Conservation (phyloP, 805 yeast genomes). For the Alloascoidea africana region DNA sequence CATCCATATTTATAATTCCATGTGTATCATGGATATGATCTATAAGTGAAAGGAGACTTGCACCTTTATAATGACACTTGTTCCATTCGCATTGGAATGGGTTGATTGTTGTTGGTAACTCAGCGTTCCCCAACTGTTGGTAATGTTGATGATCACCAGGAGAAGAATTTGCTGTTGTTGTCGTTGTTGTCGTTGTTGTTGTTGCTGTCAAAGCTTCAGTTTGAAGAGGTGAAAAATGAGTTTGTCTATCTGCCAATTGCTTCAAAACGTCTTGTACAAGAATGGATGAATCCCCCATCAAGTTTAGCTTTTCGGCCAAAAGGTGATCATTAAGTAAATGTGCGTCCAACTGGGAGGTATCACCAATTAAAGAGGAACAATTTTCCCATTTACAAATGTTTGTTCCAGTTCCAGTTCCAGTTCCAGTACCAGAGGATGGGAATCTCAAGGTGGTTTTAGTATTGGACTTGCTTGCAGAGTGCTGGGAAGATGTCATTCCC, state of each 20-base stretch:
- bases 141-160: constrained; percentile 5
- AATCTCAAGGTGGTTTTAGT: too few relatives aligned
- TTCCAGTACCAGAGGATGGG: too few relatives aligned
- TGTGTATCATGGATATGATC: constrained; percentile 41
- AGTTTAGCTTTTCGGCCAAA: constrained; percentile 13
- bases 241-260: constrained; percentile 8
- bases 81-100: constrained; percentile 56
- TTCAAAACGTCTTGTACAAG: constrained; percentile 3
- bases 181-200: too few relatives aligned
- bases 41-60: constrained; percentile 36
- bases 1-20: constrained; percentile 13
- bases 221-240: too few relatives aligned
- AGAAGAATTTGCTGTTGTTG: too few relatives aligned
- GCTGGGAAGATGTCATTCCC: too few relatives aligned
- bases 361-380: constrained; percentile 30
- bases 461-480: too few relatives aligned
- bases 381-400: constrained; percentile 59
- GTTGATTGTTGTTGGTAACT: constrained; percentile 4
- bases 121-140: constrained; percentile 4
- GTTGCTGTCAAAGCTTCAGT: too few relatives aligned
- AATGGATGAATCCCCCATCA: background rate
- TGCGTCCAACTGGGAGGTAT: constrained; percentile 25
- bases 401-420: too few relatives aligned
- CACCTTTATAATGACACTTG: constrained; percentile 45
- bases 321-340: constrained; percentile 40